These are phyloP conservation scores for Butyriboletus loyo DNA, from an alignment of 768 basidiomycete genomes.

Conservation along the genomic window DNA sequence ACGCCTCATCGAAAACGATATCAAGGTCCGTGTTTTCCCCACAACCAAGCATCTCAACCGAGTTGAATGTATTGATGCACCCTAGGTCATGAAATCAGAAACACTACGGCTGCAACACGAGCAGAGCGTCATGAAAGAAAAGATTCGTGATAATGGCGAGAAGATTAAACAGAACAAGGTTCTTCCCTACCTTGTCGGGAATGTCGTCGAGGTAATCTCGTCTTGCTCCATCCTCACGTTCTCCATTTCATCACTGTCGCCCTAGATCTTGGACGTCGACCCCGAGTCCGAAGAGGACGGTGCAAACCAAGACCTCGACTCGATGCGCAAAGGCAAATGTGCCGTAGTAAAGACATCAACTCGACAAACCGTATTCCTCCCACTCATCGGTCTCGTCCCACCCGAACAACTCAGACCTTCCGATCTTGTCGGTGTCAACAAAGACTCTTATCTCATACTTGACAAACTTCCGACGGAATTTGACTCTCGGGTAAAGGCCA, in stretches of 20 bases:
- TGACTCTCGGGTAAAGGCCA: constrained; percentile 97
- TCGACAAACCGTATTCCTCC: constrained; percentile 97
- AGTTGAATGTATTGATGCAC: not conserved
- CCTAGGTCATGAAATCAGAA: constrained; percentile 96
- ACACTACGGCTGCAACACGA: constrained; percentile 89
- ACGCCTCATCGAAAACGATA: constrained; percentile 94
- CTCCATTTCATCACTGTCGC: constrained; percentile 1
- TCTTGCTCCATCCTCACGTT: not conserved
- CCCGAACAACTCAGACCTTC: constrained; percentile 85
- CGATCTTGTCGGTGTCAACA: constrained; percentile 98
- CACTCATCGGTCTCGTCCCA: constrained; percentile 95
- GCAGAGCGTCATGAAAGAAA: constrained; percentile 95
- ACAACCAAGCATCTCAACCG: not conserved
- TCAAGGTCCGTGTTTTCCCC: constrained; percentile 59
- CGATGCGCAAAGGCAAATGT: constrained; percentile 96
- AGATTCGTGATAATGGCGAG: constrained; percentile 96
- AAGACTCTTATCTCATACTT: constrained; percentile 96
- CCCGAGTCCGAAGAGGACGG: constrained; percentile 93
- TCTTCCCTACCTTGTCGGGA: constrained; percentile 94
- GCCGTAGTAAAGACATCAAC: constrained; percentile 99
- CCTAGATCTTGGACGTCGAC: constrained; percentile 89
- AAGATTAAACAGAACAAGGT: constrained; percentile 99
- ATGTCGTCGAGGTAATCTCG: constrained; percentile 83
- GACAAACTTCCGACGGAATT: constrained; percentile 96
- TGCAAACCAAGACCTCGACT: constrained; percentile 92